Evolutionary conservation across 345 rosid species (phyloP), one percentile per base, ranked within the genome.

Genomic region (Eucalyptus caleyi): DNA sequence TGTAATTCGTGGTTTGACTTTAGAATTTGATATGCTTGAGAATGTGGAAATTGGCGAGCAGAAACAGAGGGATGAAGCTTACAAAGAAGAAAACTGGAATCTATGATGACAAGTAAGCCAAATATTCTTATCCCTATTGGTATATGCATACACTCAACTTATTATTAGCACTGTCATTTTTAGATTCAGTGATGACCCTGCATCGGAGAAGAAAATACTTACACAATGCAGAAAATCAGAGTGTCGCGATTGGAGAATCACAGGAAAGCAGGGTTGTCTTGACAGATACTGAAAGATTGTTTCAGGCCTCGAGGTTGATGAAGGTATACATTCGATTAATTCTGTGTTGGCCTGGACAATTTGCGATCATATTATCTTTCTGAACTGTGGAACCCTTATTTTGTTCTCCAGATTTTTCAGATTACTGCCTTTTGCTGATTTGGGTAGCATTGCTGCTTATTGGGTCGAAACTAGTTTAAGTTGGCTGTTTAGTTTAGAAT

Each of bases 1-100:
- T 34, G 92, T 95, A 86, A 96, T 98, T 89, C 92, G 89, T 90
- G 97, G 96, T 87, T 89, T 98, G 91, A 92, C 96, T 87, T 96
- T 98, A 23, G 99, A 98, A 93, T 96, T 94, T 87, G 99, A 98
- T 93, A 95, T 97, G 99, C 98, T 97, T 86, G 99, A 98, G 95
- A 97, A 98, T 92, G 95, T 95, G 91, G 99, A 98, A 94, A 95
- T 98, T 91, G 99, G 99, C 72, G 98, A 97, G 94, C 99, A 98
- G 90, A 98, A 96, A 93, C 96, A 94, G 40, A 97, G 99, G 16
- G 92, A 94, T 56, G 98, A 96, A 50, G 98, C 99, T 90, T 98
- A 98, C 89, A 95, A 98, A 96, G 94, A 97, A 96, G 90, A 97
- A 93, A 92, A 93, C 94, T 10, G 99, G 99, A 59, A 89, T 89